These are phyloP conservation scores for Pisolithus marmoratus DNA, from an alignment of 768 basidiomycete genomes.

Conservation along the genomic window DNA sequence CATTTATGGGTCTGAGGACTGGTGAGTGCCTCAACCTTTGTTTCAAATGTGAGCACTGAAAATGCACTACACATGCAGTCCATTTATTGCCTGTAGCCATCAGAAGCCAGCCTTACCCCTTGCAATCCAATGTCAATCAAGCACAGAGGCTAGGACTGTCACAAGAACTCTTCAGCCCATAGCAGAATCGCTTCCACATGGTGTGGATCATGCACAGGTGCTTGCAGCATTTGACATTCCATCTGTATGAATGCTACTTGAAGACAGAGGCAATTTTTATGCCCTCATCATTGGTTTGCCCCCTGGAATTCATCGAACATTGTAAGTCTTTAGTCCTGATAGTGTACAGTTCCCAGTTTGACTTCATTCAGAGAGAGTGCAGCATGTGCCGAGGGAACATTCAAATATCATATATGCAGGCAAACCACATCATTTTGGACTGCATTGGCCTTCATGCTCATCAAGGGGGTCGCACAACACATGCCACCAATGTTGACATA, in stretches of 20 bases:
- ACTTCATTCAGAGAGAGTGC: not conserved
- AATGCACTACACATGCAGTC: no score
- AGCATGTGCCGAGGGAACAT: not conserved
- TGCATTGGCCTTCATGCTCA: not conserved
- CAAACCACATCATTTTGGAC: not conserved
- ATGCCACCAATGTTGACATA: not conserved
- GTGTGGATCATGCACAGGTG: not conserved
- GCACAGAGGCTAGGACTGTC: not conserved
- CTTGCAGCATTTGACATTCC: not conserved
- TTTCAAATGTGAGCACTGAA: no score
- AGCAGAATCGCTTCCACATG: not conserved
- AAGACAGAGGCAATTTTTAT: not conserved
- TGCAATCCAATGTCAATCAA: not conserved
- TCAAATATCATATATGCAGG: not conserved
- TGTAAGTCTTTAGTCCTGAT: not conserved
- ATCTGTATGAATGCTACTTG: not conserved
- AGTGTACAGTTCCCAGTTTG: not conserved
- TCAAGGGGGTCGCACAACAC: not conserved
- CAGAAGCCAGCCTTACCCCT: not conserved
- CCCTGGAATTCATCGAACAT: not conserved
- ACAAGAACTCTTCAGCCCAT: not conserved
- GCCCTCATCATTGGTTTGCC: not conserved
- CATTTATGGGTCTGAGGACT: no score
- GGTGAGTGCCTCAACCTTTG: no score
- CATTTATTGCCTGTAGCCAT: no score